Percentiles rank a stretch among this genome's conserved stretches.
phyloP scores from a whole-genome alignment of 208 protist species.

The Novymonas esmeraldas region DNA sequence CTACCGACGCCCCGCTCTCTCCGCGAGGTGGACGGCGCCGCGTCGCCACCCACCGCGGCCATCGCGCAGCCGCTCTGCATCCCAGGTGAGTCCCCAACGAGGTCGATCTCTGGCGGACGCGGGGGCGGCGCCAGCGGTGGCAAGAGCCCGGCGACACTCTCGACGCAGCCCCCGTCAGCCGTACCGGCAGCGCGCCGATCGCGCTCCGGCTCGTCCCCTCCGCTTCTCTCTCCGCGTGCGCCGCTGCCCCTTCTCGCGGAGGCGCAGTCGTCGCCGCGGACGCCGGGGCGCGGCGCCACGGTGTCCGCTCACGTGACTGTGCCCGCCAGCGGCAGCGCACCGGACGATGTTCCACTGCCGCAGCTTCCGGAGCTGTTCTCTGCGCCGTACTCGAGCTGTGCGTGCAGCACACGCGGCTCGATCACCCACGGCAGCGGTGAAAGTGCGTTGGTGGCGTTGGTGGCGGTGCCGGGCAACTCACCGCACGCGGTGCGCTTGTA shows the following conservation, averaged over 20 bases:
- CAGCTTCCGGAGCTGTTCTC: background rate
- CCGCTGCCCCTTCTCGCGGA: background rate
- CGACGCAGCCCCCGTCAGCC: constrained; percentile 6
- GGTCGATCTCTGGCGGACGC: background rate
- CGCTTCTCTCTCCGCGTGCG: background rate
- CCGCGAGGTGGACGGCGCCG: too few species aligned
- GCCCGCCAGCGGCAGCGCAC: constrained; percentile 9
- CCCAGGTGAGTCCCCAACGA: background rate
- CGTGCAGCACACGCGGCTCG: background rate
- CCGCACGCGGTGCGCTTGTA: background rate
- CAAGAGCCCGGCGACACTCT: background rate
- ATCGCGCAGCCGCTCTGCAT: background rate
- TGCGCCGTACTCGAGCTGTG: background rate
- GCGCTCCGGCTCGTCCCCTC: background rate
- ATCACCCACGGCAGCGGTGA: background rate
- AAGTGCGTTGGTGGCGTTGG: too few species aligned
- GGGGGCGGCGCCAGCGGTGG: background rate
- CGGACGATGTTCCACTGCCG: constrained; percentile 20
- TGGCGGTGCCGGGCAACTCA: background rate
- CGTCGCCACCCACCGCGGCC: too few species aligned
- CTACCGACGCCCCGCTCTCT: too few species aligned
- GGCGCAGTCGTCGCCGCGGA: background rate
- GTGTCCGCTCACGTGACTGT: background rate
- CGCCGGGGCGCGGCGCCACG: background rate
- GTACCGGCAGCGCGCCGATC: background rate